Evolutionary conservation across 805 yeast genomes (phyloP), one percentile per base, ranked within the genome.

Genomic region (Zygotorulaspora sp.): DNA sequence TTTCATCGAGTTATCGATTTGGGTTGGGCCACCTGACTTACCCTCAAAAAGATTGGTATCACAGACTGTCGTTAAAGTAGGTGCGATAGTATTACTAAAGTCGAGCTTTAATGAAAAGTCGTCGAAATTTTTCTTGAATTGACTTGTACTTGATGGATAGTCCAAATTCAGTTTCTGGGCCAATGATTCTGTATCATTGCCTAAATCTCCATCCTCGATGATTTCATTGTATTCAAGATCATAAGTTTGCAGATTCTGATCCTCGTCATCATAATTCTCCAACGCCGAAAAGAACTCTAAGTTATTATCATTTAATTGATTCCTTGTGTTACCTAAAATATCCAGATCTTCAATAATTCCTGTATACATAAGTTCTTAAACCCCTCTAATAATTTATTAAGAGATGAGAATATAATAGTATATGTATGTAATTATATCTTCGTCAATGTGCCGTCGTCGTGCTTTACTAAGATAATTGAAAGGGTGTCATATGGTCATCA

Each of bases 51-150:
- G 30, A n/a, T 26, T 26, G 15, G 14, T 12, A 12, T 26, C 14
- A 17, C 14, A 26, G 15, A 10, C 14, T 17, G 14, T 26, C 5
- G 30, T 26, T 14, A 38, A 25, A 13, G 34, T 30, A 8, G 42
- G 42, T 10, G 42, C 33, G 12, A 38, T 34, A 9, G 42, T 38
- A 17, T 30, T 20, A 18, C 15, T 10, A 12, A 18, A 12, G 15
- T 30, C 24, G 19, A 11, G 14, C 10, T 12, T 12, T 30, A 18
- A 12, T 7, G 22, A 30, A 19, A 24, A 30, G 24, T 30, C 33
- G 12, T 18, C 16, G 12, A 30, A 18, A 18, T 18, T 20, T 13
- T 18, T 6, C 12, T n/a, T 18, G 24, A 30, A 19, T 18, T 30
- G 22, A 30, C 18, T 30, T 12, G 24, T 19, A 19, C 24, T 20